Percentiles rank a stretch among this genome's conserved stretches.
phyloP scores from a whole-genome alignment of 306 rosid species.

The Cucurbita pepo region DNA sequence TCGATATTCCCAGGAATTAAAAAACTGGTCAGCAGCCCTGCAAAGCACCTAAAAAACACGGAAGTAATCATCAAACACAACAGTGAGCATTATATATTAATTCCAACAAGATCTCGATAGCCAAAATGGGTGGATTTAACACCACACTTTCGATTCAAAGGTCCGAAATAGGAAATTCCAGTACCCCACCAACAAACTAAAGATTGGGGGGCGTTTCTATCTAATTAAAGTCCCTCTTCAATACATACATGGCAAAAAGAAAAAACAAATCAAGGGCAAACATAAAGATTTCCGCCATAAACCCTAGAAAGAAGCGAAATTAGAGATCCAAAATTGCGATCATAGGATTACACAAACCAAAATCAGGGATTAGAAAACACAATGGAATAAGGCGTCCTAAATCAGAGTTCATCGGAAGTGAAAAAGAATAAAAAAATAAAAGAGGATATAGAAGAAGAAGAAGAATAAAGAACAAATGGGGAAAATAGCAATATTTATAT shows the following conservation, averaged over 20 bases:
- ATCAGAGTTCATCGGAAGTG: not conserved
- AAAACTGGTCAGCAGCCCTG: not conserved
- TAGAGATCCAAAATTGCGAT: not conserved
- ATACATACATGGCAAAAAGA: not conserved
- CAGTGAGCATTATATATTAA: not conserved
- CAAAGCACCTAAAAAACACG: not conserved
- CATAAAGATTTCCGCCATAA: not conserved
- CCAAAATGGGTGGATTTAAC: not conserved
- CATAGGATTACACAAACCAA: not conserved
- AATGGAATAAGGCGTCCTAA: not conserved
- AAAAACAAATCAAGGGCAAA: not conserved
- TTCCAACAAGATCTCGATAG: not conserved
- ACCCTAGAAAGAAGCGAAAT: not conserved
- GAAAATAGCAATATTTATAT: not conserved
- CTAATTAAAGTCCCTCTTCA: not conserved
- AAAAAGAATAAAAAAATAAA: not conserved
- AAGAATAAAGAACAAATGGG: not conserved
- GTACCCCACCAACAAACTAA: not conserved
- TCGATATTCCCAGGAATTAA: not conserved
- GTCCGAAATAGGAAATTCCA: not conserved
- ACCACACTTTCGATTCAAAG: not conserved
- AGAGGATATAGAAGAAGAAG: not conserved
- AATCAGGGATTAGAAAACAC: not conserved
- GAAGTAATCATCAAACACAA: not conserved
- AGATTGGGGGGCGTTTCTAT: not conserved